Percentiles rank a stretch among this genome's conserved stretches.
These are phyloP conservation scores for Astragalus glycyphyllos DNA, from an alignment of 306 rosid genomes.

Conservation along the genomic window DNA sequence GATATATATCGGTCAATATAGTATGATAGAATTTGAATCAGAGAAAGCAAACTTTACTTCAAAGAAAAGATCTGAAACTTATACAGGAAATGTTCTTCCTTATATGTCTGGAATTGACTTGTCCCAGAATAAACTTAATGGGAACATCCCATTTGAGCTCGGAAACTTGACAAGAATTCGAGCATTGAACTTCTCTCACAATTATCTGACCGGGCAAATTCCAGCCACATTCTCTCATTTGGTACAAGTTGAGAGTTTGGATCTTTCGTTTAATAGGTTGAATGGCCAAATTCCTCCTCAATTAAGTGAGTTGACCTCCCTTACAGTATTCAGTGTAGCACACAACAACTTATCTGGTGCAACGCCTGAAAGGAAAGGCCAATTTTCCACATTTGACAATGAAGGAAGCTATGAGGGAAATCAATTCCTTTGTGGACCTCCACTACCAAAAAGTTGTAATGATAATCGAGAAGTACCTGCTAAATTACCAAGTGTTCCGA, in stretches of 20 bases:
- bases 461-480: background rate
- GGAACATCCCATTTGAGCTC: slow-evolving; percentile 25
- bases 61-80: background rate
- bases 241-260: slow-evolving; percentile 21
- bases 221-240: background rate
- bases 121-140: background rate
- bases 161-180: slow-evolving; percentile 20
- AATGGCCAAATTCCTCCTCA: slow-evolving; percentile 15
- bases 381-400: slow-evolving; percentile 27
- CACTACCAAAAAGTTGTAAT: slow-evolving; percentile 3
- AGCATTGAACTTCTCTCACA: slow-evolving; percentile 10
- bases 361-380: slow-evolving; percentile 6
- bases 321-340: slow-evolving; percentile 26
- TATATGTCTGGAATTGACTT: slow-evolving; percentile 26
- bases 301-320: slow-evolving; percentile 6
- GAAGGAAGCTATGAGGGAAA: slow-evolving; percentile 33
- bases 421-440: slow-evolving; percentile 38
- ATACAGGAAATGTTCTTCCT: background rate
- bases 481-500: background rate
- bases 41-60: background rate
- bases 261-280: slow-evolving; percentile 19
- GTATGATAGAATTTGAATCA: too few species aligned
- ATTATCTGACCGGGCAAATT: background rate
- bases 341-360: slow-evolving; percentile 13
- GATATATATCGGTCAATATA: too few species aligned